phyloP scores from a whole-genome alignment of 2,329 filamentous ascomycete species.

The Rasamsonia emersonii region DNA sequence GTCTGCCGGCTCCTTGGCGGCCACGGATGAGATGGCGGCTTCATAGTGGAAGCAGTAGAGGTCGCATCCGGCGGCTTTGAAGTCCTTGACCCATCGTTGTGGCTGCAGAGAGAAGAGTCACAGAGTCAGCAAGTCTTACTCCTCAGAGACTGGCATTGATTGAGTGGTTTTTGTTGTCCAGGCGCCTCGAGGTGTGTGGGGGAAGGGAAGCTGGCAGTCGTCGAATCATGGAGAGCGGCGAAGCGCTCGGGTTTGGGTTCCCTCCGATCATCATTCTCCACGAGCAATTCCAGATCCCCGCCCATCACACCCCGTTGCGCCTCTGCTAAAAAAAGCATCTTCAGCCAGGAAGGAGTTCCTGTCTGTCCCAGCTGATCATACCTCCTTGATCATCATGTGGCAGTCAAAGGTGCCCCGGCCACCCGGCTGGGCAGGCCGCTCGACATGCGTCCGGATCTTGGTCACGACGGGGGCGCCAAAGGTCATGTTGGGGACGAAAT shows the following conservation, averaged over 20 bases:
- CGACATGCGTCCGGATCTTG: constrained; percentile 82
- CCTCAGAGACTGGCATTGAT: constrained; percentile 2
- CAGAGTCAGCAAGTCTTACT: no score
- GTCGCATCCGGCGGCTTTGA: constrained; percentile 88
- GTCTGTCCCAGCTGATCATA: constrained; percentile 33
- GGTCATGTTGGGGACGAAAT: constrained; percentile 98
- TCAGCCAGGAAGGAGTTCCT: not conserved
- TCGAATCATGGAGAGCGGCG: not conserved
- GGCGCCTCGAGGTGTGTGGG: no score
- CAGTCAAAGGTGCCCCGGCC: constrained; percentile 95
- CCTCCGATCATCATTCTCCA: not conserved
- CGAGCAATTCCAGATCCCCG: not conserved
- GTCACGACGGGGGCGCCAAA: constrained; percentile 93
- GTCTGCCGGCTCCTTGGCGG: constrained; percentile 68
- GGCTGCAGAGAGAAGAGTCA: constrained; percentile 53
- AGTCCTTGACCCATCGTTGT: constrained; percentile 96
- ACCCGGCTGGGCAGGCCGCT: constrained; percentile 57
- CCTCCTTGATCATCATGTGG: constrained; percentile 99
- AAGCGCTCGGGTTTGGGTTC: not conserved
- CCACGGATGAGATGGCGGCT: constrained; percentile 74
- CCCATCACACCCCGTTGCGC: not conserved
- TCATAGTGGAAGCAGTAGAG: constrained; percentile 99
- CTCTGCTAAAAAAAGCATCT: constrained; percentile 1
- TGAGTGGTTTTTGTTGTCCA: constrained; percentile 1
- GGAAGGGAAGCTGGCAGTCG: no score